Evolutionary conservation across 129 eudicot genomes (phyloP), one percentile per base, ranked within the genome.

Genomic region (Helianthus tuberosus): DNA sequence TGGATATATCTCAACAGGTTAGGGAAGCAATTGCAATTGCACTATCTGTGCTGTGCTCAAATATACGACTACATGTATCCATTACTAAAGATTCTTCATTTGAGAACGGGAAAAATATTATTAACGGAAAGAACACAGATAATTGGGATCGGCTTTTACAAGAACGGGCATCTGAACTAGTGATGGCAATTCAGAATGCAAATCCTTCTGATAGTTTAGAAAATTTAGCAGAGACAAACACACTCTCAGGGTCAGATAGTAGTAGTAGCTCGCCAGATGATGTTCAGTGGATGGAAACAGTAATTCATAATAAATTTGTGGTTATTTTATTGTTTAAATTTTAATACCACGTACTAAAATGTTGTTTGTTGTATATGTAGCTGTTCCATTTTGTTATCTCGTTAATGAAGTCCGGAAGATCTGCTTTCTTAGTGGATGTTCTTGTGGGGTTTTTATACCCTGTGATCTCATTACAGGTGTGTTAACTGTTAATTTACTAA

Each of bases 211-310:
- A 88, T 38, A 79, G 76, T 71, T 62, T 77, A 76, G 91, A 91
- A 68, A 82, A 74, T n/a, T 36, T 68, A 75, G 64, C 83, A 44
- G 84, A 85, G 16, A 59, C 77, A 64, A 80, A 48, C 15, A 13
- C 75, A 8, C 80, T 78, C 38, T 83, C 85, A 14, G 89, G 86
- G 52, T 58, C 87, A 41, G 89, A 55, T 73, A 89, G 81, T 66
- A 75, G 87, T 73, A 89, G 81, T 66, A 75, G 87, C 74, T 79
- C 91, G 72, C 84, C 82, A 36, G 97, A 91, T 79, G 97, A 91
- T 75, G 83, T 88, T 71, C 93, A 89, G 76, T 90, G 96, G 99
- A 90, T 94, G 97, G 99, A 94, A 77, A 88, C 99, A 91, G 99
- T 94, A 91, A 11, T 50, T 36, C 71, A 60, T 17, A 17, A 7